A percentile compares a stretch with the other conserved stretches of the same genome.
Conservation (phyloP, 768 basidiomycete species). For the Tylopilus felleus region DNA sequence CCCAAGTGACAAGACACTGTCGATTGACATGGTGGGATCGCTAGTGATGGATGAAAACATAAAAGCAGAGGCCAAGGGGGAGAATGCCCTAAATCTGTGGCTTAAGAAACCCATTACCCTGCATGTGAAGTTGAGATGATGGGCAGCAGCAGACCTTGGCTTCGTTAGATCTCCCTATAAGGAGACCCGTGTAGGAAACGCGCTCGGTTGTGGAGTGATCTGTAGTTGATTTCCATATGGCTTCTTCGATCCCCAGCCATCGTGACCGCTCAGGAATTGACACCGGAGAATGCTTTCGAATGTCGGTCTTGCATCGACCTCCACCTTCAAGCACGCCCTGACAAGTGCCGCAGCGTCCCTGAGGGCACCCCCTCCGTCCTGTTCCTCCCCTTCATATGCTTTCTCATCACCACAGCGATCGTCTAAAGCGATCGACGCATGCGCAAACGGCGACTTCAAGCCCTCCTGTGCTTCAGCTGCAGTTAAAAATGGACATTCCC, state of each 20-base stretch:
- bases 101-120: slow-evolving; percentile 2
- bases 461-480: slow-evolving; percentile 90
- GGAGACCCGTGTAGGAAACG: slow-evolving; percentile 29
- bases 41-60: neutral
- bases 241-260: slow-evolving; percentile 61
- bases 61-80: slow-evolving; percentile 5
- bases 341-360: slow-evolving; percentile 86
- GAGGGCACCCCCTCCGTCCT: slow-evolving; percentile 79
- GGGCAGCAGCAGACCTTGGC: slow-evolving; percentile 1
- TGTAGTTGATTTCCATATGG: slow-evolving; percentile 29
- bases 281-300: slow-evolving; percentile 80
- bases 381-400: slow-evolving; percentile 69
- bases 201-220: slow-evolving; percentile 28
- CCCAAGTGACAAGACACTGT: slow-evolving; percentile 4
- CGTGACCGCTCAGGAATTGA: slow-evolving; percentile 73
- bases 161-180: slow-evolving; percentile 23
- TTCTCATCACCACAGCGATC: slow-evolving; percentile 76
- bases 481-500: slow-evolving; percentile 90
- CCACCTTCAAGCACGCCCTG: slow-evolving; percentile 78
- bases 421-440: slow-evolving; percentile 71
- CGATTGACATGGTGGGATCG: slow-evolving; percentile 8
- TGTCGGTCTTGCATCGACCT: slow-evolving; percentile 72
- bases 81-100: slow-evolving; percentile 8
- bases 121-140: neutral
- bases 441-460: slow-evolving; percentile 69